Conservation (phyloP, 257 asterid species). For the Gentiana straminea region DNA sequence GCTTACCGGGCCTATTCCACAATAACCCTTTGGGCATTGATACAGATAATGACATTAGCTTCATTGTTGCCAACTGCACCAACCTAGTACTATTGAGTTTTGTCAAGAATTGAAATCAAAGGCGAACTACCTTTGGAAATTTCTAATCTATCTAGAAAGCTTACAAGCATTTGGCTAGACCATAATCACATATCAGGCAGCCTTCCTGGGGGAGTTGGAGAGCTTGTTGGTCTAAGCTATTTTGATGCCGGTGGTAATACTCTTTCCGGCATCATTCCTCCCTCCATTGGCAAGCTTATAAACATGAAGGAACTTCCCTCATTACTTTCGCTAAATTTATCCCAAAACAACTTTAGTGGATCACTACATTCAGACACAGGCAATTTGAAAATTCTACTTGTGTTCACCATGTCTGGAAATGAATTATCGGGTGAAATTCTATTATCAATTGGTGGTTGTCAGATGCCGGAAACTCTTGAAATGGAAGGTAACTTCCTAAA, state of each 20-base stretch:
- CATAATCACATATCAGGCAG: slow-evolving; percentile 9
- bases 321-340: not conserved
- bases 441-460: slow-evolving; percentile 14
- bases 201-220: too few species aligned
- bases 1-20: too few species aligned
- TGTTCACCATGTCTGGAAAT: slow-evolving; percentile 17
- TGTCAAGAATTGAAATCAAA: slow-evolving; percentile 7
- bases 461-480: slow-evolving; percentile 9
- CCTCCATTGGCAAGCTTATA: not conserved
- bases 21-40: too few species aligned
- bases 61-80: slow-evolving; percentile 15
- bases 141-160: slow-evolving; percentile 1
- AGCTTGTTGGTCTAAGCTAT: too few species aligned
- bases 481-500: too few species aligned
- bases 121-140: slow-evolving; percentile 20
- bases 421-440: slow-evolving; percentile 23
- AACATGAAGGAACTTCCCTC: slow-evolving; percentile 9
- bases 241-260: slow-evolving; percentile 12
- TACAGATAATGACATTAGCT: slow-evolving; percentile 8
- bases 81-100: not conserved
- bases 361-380: slow-evolving; percentile 8
- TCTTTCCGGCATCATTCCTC: slow-evolving; percentile 19
- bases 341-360: too few species aligned
- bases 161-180: slow-evolving; percentile 6
- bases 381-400: slow-evolving; percentile 6